Evolutionary conservation across 2,329 filamentous ascomycete species (phyloP), one percentile per base, ranked within the genome.

Genomic region (Bertia moriformis): DNA sequence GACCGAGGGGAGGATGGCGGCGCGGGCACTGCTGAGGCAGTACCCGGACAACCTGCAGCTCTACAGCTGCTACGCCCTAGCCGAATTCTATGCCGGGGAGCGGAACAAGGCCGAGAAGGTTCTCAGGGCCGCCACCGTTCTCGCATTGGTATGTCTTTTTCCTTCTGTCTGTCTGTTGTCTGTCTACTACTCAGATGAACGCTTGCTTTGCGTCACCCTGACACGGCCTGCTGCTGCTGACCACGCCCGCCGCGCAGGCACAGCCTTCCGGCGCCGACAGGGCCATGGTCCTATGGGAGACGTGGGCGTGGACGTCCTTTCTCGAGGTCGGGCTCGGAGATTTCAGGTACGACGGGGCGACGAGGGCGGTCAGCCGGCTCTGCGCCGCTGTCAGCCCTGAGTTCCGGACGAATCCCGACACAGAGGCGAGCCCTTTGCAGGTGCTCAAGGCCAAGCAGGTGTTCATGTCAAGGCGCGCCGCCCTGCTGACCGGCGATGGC

Each of bases 51-150:
- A 75, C 47, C 54, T 83, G 3, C 62, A 66, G 13, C 62, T 95
- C 0, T 95, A 93, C 57, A 82, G 86, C 46, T 74, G 78, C 0
- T 93, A 89, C 50, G 84, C 81, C 0, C 58, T 85, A 13, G 73
- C 86, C 3, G 84, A 93, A 55, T 66, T 60, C 46, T 61, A 63
- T 1, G 68, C 67, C 19, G 72, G 67, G 0, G 78, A 80, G 18
- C 46, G 52, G 1, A 64, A 71, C 1, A 61, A 73, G 37, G 78
- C 81, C 3, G 60, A 66, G 17, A 75, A 73, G 39, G 76, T 91
- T 0, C 71, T 89, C 48, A 54, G 65, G 1, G 79, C 80, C 1
- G 78, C 84, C 15, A 55, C 55, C 7, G 32, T 46, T 0, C 40
- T 50, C 13, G 63, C 66, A 2, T 43, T 60, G 22, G 22, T n/a